Evolutionary conservation across 441 rosid species (phyloP).

Genomic region (Capsella rubella): DNA sequence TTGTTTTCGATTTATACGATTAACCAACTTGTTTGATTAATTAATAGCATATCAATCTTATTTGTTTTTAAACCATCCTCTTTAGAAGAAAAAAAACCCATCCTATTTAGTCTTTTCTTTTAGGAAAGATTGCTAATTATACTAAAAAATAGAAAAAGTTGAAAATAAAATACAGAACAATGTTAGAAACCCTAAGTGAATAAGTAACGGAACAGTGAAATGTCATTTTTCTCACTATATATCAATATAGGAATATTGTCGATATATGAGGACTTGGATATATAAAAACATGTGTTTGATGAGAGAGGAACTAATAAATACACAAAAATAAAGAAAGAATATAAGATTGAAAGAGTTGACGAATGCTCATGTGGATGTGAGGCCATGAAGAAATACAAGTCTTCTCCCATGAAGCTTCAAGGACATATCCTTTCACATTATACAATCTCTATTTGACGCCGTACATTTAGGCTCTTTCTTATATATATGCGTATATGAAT

Average conservation of each 20-base stretch:
- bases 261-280: not conserved
- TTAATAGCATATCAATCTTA: no score
- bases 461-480: constrained; percentile 52
- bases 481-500: not conserved
- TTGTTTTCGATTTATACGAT: no score
- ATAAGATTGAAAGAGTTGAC: constrained; percentile 45
- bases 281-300: constrained; percentile 26
- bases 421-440: constrained; percentile 40
- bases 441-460: constrained; percentile 45
- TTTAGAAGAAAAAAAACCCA: no score
- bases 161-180: no score
- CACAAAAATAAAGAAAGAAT: constrained; percentile 1
- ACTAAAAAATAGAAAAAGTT: no score
- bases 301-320: constrained; percentile 21
- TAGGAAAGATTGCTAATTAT: no score
- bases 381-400: constrained; percentile 34
- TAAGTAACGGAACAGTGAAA: no score
- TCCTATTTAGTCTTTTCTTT: no score
- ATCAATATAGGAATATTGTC: not conserved
- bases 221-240: no score
- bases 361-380: constrained; percentile 45
- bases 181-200: no score
- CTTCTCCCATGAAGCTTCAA: constrained; percentile 64
- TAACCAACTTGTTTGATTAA: no score
- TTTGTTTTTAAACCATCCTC: no score